These are phyloP conservation scores for Talaromyces adpressus DNA, from an alignment of 495 filamentous ascomycete genomes.

Conservation along the genomic window DNA sequence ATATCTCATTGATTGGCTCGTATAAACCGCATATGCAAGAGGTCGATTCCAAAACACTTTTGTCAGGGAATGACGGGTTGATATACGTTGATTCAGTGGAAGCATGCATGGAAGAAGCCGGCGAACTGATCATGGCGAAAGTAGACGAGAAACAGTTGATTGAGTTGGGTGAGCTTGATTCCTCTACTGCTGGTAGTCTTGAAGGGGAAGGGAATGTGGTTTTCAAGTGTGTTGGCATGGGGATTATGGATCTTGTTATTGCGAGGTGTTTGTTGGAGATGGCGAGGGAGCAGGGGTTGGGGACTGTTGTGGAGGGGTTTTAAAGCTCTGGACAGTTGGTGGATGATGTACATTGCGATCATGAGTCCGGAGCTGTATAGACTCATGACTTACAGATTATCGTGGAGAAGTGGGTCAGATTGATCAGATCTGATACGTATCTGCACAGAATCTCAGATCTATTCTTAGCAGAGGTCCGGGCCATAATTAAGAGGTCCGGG, in stretches of 20 bases:
- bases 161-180: constrained; percentile 75
- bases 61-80: constrained; percentile 61
- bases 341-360: neutral
- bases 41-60: constrained; percentile 67
- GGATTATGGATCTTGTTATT: constrained; percentile 39
- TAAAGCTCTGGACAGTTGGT: constrained; percentile 20
- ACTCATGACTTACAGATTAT: neutral
- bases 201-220: constrained; percentile 57
- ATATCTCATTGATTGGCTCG: constrained; percentile 76
- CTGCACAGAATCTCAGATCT: neutral
- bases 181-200: constrained; percentile 9
- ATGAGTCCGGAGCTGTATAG: neutral
- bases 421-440: neutral
- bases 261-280: constrained; percentile 67
- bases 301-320: constrained; percentile 63
- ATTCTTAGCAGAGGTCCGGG: neutral
- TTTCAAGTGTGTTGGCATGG: constrained; percentile 43
- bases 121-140: constrained; percentile 75
- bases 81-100: constrained; percentile 77
- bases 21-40: constrained; percentile 85
- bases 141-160: constrained; percentile 62
- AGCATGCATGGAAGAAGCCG: constrained; percentile 76
- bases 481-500: neutral
- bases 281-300: constrained; percentile 62
- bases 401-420: neutral